Base-by-base conservation (phyloP, 176 grass and related monocot species). In the Oryza glumipatula region DNA sequence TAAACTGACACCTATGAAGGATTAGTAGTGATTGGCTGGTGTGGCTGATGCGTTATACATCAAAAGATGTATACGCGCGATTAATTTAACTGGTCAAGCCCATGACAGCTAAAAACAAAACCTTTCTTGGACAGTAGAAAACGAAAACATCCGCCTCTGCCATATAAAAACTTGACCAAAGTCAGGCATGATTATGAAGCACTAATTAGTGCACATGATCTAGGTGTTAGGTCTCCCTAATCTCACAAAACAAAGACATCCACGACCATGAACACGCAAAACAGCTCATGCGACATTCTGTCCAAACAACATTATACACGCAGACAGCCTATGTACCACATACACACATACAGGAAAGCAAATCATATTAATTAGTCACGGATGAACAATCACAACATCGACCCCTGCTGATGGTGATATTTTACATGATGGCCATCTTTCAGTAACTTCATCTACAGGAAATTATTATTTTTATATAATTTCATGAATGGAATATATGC, bases 301-400 rank as follows among this genome's bases (percentile, higher is more conserved):
- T 63, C 58, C 58, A 63, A 61, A 61, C 19, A 63, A 63, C n/a
- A 63, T 63, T 63, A 23, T 63, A 63, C 58, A 63, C 58, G 58
- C 58, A 23, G 0, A 63, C 58, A 63, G n/a, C 0, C n/a, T 63
- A 22, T n/a, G 58, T 1, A 63, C 58, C 58, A 63, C 56, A 61
- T 7, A 22, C 58, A 11, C 9, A 11, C 3, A 61, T 22, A 17
- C 15, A 61, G 2, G 21, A 23, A 63, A 63, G 23, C 58, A 63
- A 63, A 63, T 63, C 13, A 63, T 11, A 23, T 63, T 61, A 61
- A 61, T 9, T 19, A 61, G 21, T 61, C 56, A 63, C 8, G 21
- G n/a, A 23, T 63, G 7, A 23, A 63, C 19, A 63, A 63, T 58
- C 52, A 63, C 58, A 63, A 63, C 58, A 63, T 23, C 19, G 58